These are phyloP conservation scores for Colletotrichum liaoningense DNA, from an alignment of 2,329 filamentous ascomycete species.

Conservation along the genomic window DNA sequence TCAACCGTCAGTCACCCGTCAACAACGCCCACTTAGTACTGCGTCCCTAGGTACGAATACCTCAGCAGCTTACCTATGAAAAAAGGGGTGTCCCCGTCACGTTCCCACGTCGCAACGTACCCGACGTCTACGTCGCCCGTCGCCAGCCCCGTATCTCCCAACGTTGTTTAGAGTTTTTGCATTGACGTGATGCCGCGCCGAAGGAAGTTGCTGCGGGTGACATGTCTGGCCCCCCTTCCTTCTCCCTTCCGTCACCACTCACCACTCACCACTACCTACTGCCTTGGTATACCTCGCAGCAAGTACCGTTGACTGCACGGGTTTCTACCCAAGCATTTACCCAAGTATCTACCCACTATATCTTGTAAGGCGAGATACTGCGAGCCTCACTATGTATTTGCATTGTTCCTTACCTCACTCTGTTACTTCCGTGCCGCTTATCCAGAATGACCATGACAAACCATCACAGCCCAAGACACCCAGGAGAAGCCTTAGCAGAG, in stretches of 20 bases:
- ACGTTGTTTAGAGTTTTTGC: slow-evolving; percentile 20
- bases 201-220: neutral
- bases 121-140: neutral
- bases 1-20: slow-evolving; percentile 24
- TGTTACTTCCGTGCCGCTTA: neutral
- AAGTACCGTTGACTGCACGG: too few species aligned
- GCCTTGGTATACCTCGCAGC: too few species aligned
- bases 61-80: neutral
- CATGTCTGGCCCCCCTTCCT: neutral
- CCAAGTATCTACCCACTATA: neutral
- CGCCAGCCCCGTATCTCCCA: neutral
- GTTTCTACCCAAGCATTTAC: slow-evolving; percentile 1
- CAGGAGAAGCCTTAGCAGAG: neutral
- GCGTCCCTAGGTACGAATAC: neutral
- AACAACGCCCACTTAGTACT: neutral
- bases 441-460: neutral
- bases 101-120: neutral
- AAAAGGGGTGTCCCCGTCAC: slow-evolving; percentile 5
- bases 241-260: neutral
- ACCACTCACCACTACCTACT: neutral
- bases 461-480: neutral
- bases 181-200: slow-evolving; percentile 27
- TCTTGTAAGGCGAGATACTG: neutral
- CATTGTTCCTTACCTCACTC: neutral
- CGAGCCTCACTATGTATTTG: neutral